Percentiles rank a stretch among this genome's conserved stretches.
These are phyloP conservation scores for Psilocybe mexicana DNA, from an alignment of 1,284 basidiomycete genomes.

Conservation along the genomic window DNA sequence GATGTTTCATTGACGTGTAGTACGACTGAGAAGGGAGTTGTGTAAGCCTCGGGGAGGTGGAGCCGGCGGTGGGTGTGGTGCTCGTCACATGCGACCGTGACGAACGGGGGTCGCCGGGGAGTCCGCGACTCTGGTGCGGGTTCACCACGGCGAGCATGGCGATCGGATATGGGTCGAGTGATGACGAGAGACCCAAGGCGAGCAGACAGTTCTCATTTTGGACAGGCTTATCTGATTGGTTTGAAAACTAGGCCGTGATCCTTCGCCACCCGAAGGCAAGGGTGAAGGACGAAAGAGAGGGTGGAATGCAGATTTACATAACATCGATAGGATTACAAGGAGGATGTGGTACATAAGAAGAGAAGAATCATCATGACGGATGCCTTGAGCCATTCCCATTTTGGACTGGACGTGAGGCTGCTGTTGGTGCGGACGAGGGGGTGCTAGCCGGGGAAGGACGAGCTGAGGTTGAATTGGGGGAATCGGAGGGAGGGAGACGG, in stretches of 20 bases:
- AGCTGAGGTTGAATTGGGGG: neutral
- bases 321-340: constrained; percentile 41
- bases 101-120: neutral
- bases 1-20: neutral
- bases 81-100: constrained; percentile 36
- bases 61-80: constrained; percentile 41
- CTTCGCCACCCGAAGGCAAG: constrained; percentile 45
- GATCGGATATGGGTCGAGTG: constrained; percentile 61
- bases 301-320: constrained; percentile 47
- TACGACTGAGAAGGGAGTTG: constrained; percentile 18
- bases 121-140: constrained; percentile 66
- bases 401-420: constrained; percentile 2
- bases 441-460: constrained; percentile 14
- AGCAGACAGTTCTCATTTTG: constrained; percentile 13
- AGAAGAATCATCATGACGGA: constrained; percentile 11
- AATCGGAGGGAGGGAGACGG: constrained; percentile 29
- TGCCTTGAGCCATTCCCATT: constrained; percentile 24
- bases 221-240: neutral
- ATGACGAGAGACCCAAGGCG: constrained; percentile 56
- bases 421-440: neutral
- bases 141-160: constrained; percentile 84
- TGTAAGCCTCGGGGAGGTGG: constrained; percentile 24
- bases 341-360: constrained; percentile 1
- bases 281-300: constrained; percentile 20
- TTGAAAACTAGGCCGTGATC: constrained; percentile 38